Percentiles rank a stretch among this genome's conserved stretches.
Conservation (phyloP, 345 rosid genomes). For the Cardiospermum halicacabum region DNA sequence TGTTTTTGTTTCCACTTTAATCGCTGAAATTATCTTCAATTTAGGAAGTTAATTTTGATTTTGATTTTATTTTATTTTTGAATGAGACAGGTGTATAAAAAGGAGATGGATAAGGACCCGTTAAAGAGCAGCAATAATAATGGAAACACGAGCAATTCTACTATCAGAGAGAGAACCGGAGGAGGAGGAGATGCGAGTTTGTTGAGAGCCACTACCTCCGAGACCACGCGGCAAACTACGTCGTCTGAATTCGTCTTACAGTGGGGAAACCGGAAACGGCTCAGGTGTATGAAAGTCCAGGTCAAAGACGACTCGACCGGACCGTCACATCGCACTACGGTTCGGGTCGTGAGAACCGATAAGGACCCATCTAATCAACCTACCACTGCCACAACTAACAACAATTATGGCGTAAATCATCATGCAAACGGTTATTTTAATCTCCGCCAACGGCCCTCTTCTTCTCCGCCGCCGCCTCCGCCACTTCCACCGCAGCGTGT, state of each 20-base stretch:
- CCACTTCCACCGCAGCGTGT: constrained; percentile 44
- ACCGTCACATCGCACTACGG: constrained; percentile 40
- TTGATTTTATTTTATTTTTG: constrained; percentile 5
- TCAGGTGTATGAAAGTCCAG: constrained; percentile 68
- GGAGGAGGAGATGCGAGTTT: constrained; percentile 23
- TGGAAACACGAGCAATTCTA: constrained; percentile 6
- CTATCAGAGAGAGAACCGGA: constrained; percentile 21
- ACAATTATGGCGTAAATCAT: constrained; percentile 7
- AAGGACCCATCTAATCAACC: constrained; percentile 31
- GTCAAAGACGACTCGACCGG: constrained; percentile 40
- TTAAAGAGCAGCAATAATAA: constrained; percentile 27
- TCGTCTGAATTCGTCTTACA: constrained; percentile 53
- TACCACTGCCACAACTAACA: constrained; percentile 7
- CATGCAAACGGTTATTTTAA: constrained; percentile 36
- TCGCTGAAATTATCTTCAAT: background rate
- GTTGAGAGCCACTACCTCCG: constrained; percentile 34
- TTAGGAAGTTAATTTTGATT: background rate
- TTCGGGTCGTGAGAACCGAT: constrained; percentile 43
- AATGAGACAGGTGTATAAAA: constrained; percentile 25
- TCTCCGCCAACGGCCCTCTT: constrained; percentile 50
- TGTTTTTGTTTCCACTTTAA: background rate
- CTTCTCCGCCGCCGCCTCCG: constrained; percentile 34
- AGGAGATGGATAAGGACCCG: constrained; percentile 46
- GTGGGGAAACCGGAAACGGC: constrained; percentile 78
- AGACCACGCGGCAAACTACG: constrained; percentile 25